Evolutionary conservation across 495 filamentous ascomycete species (phyloP), one percentile per base, ranked within the genome.

Genomic region (Staphylotrichum longicolle): DNA sequence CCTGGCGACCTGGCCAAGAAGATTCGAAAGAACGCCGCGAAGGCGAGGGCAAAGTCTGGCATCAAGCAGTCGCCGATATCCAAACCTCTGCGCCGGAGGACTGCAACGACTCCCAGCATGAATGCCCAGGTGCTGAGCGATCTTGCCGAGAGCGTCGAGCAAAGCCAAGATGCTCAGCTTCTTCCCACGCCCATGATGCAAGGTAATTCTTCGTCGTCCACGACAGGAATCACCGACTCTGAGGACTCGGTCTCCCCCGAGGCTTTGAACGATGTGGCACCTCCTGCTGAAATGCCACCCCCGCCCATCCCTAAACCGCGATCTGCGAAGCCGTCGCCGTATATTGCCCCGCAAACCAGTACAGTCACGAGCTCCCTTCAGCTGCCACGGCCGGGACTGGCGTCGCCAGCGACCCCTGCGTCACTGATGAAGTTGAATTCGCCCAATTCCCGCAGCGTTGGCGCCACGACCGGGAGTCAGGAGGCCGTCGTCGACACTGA

Each of bases 21-120:
- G 58, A 64, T 70, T 54, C 73, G 79, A 39, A 79, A 78, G 65
- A 73, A 74, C 49, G 70, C 78, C 3, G 69, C 76, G 3, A 79
- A 79, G 66, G 70, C 77, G 32, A 79, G 80, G 59, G 65, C 69
- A 9, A 80, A 83, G 63, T 65, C 70, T 50, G 72, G 74, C 63
- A 80, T 89, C 41, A 86, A 88, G 57, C 89, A 93, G 71, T 96
- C 91, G 4, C 92, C 93, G 2, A 92, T 91, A 44, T 87, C 91
- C 41, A 96, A 93, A 69, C 87, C 91, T 1, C 81, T 89, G 55
- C 84, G 86, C 60, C 83, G 83, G 69, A 87, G 83, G 62, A 81
- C 83, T 4, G 73, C 77, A 7, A 77, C 83, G 7, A 86, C 78
- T 37, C 75, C 83, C 30, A 75, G 78, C 20, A 82, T 86, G 67